These are phyloP conservation scores for Penicillium coprophilum DNA, from an alignment of 495 filamentous ascomycete genomes.

Conservation along the genomic window DNA sequence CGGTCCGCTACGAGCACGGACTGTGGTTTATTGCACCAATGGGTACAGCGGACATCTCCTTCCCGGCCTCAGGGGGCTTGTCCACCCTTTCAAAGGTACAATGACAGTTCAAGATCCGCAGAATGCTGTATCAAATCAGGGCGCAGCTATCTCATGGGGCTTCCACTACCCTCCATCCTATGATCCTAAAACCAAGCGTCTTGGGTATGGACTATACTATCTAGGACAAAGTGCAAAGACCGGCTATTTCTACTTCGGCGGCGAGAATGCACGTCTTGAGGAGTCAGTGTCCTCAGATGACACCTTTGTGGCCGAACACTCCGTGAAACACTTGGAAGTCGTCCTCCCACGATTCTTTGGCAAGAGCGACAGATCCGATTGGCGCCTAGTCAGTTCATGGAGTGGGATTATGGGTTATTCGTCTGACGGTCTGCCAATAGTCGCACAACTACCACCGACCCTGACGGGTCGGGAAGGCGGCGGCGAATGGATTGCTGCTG, in stretches of 20 bases:
- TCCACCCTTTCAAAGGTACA: slow-evolving; percentile 76
- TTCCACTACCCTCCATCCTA: slow-evolving; percentile 32
- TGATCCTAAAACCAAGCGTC: slow-evolving; percentile 20
- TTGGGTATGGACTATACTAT: slow-evolving; percentile 73
- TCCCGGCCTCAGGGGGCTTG: slow-evolving; percentile 62
- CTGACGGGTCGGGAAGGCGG: slow-evolving; percentile 39
- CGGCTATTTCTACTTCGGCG: slow-evolving; percentile 46
- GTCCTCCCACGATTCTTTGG: slow-evolving; percentile 40
- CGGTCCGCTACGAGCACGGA: slow-evolving; percentile 54
- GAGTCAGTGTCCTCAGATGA: slow-evolving; percentile 53
- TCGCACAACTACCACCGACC: slow-evolving; percentile 61
- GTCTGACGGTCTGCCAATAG: slow-evolving; percentile 65
- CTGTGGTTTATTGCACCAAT: slow-evolving; percentile 75
- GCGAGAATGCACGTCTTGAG: slow-evolving; percentile 63
- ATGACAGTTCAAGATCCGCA: slow-evolving; percentile 65
- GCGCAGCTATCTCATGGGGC: slow-evolving; percentile 31
- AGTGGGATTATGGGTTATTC: slow-evolving; percentile 81
- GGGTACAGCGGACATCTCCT: slow-evolving; percentile 74
- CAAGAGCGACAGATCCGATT: slow-evolving; percentile 28
- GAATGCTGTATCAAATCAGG: slow-evolving; percentile 31
- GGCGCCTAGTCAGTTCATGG: slow-evolving; percentile 60
- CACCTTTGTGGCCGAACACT: slow-evolving; percentile 45
- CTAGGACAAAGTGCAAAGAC: slow-evolving; percentile 62
- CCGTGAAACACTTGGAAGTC: slow-evolving; percentile 30
- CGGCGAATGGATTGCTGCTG: slow-evolving; percentile 57